Conservation (phyloP, 306 rosid species). For the Ammopiptanthus mongolicus region DNA sequence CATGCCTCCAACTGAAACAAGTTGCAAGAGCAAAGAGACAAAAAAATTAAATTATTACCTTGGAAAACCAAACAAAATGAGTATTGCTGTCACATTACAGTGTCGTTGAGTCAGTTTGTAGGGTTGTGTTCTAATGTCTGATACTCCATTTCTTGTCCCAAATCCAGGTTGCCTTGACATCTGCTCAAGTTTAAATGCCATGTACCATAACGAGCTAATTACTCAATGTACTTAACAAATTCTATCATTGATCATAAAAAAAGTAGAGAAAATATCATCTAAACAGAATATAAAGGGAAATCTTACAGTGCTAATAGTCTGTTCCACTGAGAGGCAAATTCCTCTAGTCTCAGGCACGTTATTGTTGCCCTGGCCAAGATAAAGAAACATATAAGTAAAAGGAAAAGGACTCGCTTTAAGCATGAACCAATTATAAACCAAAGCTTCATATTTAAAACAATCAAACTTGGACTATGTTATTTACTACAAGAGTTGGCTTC, state of each 20-base stretch:
- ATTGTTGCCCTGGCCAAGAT: conserved; percentile 40
- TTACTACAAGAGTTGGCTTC: neutral
- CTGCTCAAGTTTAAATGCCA: conserved; percentile 28
- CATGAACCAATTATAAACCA: conserved; percentile 1
- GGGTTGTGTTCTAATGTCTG: conserved; percentile 35
- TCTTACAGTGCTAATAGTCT: conserved; percentile 33
- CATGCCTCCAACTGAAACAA: neutral
- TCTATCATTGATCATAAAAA: neutral
- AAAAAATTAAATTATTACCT: conserved; percentile 42
- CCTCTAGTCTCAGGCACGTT: conserved; percentile 48
- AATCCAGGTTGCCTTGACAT: conserved; percentile 36
- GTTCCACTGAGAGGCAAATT: conserved; percentile 51
- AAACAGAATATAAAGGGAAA: conserved; percentile 9
- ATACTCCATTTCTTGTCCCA: conserved; percentile 32
- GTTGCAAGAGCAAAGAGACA: conserved; percentile 13
- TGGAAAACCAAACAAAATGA: conserved; percentile 69
- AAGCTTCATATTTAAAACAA: neutral
- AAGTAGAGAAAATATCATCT: neutral
- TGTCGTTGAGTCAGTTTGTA: conserved; percentile 60
- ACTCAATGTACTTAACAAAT: neutral
- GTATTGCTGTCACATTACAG: conserved; percentile 70
- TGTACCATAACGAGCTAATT: conserved; percentile 40
- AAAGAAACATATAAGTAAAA: conserved; percentile 1
- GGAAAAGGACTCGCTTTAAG: neutral
- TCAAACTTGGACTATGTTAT: neutral